Evolutionary conservation across 176 grass and related monocot genomes (phyloP), one percentile per base, ranked within the genome.

Genomic region (Eleusine coracana): DNA sequence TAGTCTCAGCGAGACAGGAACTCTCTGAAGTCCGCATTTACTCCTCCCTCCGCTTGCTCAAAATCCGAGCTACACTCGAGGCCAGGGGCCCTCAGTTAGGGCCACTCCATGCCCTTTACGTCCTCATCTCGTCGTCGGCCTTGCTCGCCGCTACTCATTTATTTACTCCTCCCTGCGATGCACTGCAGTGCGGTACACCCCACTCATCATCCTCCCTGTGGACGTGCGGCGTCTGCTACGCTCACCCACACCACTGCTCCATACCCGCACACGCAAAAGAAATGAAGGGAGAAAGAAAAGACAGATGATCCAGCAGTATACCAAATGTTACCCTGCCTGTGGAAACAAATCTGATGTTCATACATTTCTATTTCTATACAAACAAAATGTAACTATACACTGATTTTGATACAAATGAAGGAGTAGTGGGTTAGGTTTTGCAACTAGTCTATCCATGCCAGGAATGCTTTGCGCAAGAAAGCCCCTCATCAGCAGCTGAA

Each of bases 11-110:
- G 77, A 76, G 70, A 37, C 73, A 83, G 74, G 73, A 58, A 62
- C 83, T 67, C 76, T 81, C 87, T 85, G 79, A 78, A 78, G 48
- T 87, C 69, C 18, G 44, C 80, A 86, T 86, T 79, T 84, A 84
- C 82, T 83, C 58, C 81, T 50, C 7, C 61, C 15, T 77, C 23
- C 48, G 28, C 50, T 49, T 50, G 51, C 83, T 86, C 88, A 86
- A 73, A 90, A 86, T 90, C 79, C 88, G 88, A 86, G 88, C 78
- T 82, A 48, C 71, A 51, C 41, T 68, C 70, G 0, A 20, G 56
- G 66, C 55, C 7, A 45, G 82, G 82, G 70, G 38, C 27, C 36
- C 73, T 40, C 83, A 77, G 85, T 89, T 54, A 81, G 80, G 36
- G 48, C 34, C 20, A 28, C 72, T 81, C 77, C 38, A 61, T 64